Conservation (phyloP, 495 filamentous ascomycete species). For the Lichenothelia convexa region DNA sequence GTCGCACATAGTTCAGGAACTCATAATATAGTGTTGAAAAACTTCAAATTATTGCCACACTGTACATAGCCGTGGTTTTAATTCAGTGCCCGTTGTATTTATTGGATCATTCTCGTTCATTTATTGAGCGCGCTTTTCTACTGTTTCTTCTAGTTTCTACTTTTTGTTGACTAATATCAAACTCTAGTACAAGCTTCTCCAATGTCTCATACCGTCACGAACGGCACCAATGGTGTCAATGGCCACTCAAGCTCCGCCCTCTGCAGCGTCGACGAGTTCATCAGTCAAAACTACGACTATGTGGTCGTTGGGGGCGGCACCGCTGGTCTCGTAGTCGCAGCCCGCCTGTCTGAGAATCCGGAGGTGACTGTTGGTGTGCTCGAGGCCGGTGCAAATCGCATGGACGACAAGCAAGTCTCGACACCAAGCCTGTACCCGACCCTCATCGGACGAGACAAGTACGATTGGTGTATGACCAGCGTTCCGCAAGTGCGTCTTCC, state of each 20-base stretch:
- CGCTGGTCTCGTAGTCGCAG: conserved; percentile 12
- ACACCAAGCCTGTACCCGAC: conserved; percentile 10
- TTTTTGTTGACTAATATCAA: too few species aligned
- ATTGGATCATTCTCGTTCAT: too few species aligned
- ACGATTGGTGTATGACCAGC: conserved; percentile 11
- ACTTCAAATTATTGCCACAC: too few species aligned
- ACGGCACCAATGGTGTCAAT: conserved; percentile 5
- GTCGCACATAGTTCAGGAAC: too few species aligned
- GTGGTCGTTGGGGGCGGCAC: conserved; percentile 17
- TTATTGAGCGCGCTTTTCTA: too few species aligned
- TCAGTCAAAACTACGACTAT: conserved; percentile 10
- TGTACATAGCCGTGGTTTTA: too few species aligned
- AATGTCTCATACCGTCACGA: too few species aligned
- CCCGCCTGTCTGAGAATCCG: conserved; percentile 11
- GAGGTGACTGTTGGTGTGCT: conserved; percentile 12
- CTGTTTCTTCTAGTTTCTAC: too few species aligned
- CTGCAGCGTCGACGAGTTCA: conserved; percentile 9
- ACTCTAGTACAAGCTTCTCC: too few species aligned
- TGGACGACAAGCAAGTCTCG: conserved; percentile 10
- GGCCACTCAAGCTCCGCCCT: conserved; percentile 4
- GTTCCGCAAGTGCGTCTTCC: too few species aligned
- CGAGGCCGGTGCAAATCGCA: conserved; percentile 13
- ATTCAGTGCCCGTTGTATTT: too few species aligned
- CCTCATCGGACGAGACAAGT: conserved; percentile 10
- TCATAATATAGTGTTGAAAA: too few species aligned